Evolutionary conservation across 768 basidiomycete species (phyloP), one percentile per base, ranked within the genome.

Genomic region (Steccherinum ochraceum): DNA sequence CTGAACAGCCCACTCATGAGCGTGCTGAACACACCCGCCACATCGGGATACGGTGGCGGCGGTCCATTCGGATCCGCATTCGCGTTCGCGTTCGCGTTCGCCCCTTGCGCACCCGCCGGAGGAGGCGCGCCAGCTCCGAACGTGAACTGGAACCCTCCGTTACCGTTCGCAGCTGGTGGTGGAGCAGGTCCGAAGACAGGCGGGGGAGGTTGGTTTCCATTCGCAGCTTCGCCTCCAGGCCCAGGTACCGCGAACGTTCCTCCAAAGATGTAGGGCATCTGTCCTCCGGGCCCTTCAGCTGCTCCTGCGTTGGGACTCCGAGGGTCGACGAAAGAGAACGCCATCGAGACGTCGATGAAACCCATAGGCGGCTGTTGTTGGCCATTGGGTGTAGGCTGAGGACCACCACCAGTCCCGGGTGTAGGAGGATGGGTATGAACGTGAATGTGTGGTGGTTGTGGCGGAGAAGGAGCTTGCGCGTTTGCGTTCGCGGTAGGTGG

Each of bases 151-250:
- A n/a, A n/a, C n/a, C n/a, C n/a, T n/a, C n/a, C n/a, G n/a, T n/a
- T n/a, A n/a, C n/a, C n/a, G n/a, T n/a, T n/a, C n/a, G n/a, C n/a
- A n/a, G 40, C 44, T 12, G 53, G 47, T 12, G 53, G 55, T n/a
- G 57, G 60, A 11, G 40, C 45, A 23, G 30, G 46, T 13, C 56
- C 49, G 47, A 53, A 53, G 19, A 56, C 24, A n/a, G 35, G 50
- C 24, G 18, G 47, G 25, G 59, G 49, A 16, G 63, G 58, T 26
- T 53, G 46, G 16, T 35, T 16, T 16, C 7, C 30, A 35, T 35
- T 35, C 7, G 30, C 30, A 7, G 30, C 16, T 16, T 35, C 7
- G 16, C 7, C 7, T 35, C 16, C 7, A 35, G 30, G 30, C 7
- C 30, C 30, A 35, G 7, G 30, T 16, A 35, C 30, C 7, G 30